Evolutionary conservation across 306 rosid genomes (phyloP).

Genomic region (Casuarina equisetifolia): DNA sequence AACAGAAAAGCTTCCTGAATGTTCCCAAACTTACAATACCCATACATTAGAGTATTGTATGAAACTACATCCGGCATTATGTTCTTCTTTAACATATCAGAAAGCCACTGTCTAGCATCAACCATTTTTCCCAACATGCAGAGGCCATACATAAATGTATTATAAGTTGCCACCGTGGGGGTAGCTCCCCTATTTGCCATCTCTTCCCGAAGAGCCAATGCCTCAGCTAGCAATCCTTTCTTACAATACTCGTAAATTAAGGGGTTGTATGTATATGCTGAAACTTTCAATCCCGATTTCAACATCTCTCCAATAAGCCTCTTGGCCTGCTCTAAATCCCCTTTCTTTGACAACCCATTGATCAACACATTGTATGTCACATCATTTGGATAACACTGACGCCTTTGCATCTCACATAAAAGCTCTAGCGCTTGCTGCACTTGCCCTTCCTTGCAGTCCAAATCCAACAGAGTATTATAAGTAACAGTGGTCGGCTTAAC

Average conservation of each 20-base stretch:
- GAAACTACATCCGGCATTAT: constrained; percentile 66
- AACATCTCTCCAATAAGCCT: constrained; percentile 55
- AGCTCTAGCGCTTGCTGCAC: constrained; percentile 53
- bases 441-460: constrained; percentile 64
- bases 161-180: constrained; percentile 62
- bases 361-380: constrained; percentile 66
- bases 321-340: constrained; percentile 57
- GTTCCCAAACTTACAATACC: constrained; percentile 58
- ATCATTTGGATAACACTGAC: constrained; percentile 49
- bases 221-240: constrained; percentile 57
- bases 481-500: constrained; percentile 57
- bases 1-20: constrained; percentile 56
- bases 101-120: constrained; percentile 56
- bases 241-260: constrained; percentile 54
- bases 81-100: constrained; percentile 41
- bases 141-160: constrained; percentile 58
- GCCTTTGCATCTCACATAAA: constrained; percentile 48
- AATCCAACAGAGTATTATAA: constrained; percentile 67
- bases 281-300: constrained; percentile 47
- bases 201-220: constrained; percentile 44
- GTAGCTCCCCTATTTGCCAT: constrained; percentile 50
- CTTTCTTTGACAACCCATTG: constrained; percentile 60
- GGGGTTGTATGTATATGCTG: constrained; percentile 60
- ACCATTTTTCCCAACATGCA: constrained; percentile 54
- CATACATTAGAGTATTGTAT: constrained; percentile 59